A percentile compares a stretch with the other conserved stretches of the same genome.
phyloP scores from a whole-genome alignment of 495 filamentous ascomycete genomes.

The Saxophila tyrrhenica region DNA sequence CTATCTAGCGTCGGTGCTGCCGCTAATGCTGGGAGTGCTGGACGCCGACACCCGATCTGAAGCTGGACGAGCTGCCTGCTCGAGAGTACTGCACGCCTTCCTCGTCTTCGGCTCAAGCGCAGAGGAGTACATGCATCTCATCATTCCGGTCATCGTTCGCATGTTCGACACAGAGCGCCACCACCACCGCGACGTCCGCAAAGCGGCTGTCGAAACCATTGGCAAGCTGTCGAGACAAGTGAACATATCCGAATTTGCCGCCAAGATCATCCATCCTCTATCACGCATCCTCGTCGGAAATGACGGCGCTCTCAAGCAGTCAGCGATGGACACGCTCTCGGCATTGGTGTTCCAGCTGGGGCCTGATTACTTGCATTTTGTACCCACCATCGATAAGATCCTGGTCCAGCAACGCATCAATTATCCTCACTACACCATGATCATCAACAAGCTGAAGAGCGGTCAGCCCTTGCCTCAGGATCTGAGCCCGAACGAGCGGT shows the following conservation, averaged over 20 bases:
- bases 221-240: constrained; percentile 92
- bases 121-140: constrained; percentile 98
- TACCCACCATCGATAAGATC: constrained; percentile 74
- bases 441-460: constrained; percentile 85
- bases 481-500: constrained; percentile 77
- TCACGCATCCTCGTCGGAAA: constrained; percentile 60
- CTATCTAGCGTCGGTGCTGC: constrained; percentile 77
- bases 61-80: constrained; percentile 52
- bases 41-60: constrained; percentile 68
- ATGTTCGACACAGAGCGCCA: constrained; percentile 79
- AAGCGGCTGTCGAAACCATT: constrained; percentile 85
- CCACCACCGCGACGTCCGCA: constrained; percentile 57
- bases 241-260: constrained; percentile 93
- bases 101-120: constrained; percentile 91
- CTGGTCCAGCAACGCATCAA: constrained; percentile 51
- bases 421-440: constrained; percentile 78
- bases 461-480: constrained; percentile 89
- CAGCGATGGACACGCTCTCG: constrained; percentile 91
- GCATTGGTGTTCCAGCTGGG: constrained; percentile 93
- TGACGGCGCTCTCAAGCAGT: constrained; percentile 62
- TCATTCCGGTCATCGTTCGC: constrained; percentile 88
- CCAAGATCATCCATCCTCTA: constrained; percentile 85
- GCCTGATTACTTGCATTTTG: constrained; percentile 86
- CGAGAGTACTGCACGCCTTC: constrained; percentile 88
- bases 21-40: constrained; percentile 85